Evolutionary conservation across 345 rosid genomes (phyloP).

Genomic region (Adansonia digitata): DNA sequence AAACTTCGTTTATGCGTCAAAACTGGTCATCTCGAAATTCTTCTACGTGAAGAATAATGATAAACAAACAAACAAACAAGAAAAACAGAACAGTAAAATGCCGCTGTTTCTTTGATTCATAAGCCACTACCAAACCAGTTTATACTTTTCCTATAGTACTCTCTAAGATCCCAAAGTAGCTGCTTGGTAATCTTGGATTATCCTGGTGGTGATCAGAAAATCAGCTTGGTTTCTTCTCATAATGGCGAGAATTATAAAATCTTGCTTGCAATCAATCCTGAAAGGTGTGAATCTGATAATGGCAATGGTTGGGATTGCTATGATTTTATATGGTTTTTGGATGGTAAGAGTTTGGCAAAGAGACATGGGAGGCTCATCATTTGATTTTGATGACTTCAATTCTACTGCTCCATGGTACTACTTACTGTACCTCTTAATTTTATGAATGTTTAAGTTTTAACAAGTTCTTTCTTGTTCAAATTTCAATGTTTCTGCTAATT

Average conservation of each 20-base stretch:
- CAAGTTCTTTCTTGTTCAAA: background rate
- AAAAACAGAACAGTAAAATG: background rate
- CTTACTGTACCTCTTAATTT: no score
- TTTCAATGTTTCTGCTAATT: background rate
- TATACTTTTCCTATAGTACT: background rate
- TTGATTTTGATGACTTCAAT: slow-evolving; percentile 21
- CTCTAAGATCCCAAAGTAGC: background rate
- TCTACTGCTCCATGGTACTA: slow-evolving; percentile 19
- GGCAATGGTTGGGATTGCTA: slow-evolving; percentile 50
- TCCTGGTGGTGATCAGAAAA: background rate
- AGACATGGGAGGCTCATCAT: slow-evolving; percentile 31
- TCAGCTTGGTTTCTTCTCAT: background rate
- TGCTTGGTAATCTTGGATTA: background rate
- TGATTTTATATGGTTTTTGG: slow-evolving; percentile 50
- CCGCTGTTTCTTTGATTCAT: slow-evolving; percentile 3
- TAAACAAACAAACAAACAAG: background rate
- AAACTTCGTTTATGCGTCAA: no score
- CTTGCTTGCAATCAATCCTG: slow-evolving; percentile 29
- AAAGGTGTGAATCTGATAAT: slow-evolving; percentile 36
- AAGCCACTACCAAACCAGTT: background rate
- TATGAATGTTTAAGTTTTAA: no score
- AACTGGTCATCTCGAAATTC: no score
- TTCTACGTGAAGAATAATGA: background rate
- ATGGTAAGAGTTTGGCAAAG: slow-evolving; percentile 50
- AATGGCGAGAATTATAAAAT: slow-evolving; percentile 32